Percentiles rank a stretch among this genome's conserved stretches.
Evolutionary conservation across 345 rosid species (phyloP).

Genomic region (Citrus inodora): DNA sequence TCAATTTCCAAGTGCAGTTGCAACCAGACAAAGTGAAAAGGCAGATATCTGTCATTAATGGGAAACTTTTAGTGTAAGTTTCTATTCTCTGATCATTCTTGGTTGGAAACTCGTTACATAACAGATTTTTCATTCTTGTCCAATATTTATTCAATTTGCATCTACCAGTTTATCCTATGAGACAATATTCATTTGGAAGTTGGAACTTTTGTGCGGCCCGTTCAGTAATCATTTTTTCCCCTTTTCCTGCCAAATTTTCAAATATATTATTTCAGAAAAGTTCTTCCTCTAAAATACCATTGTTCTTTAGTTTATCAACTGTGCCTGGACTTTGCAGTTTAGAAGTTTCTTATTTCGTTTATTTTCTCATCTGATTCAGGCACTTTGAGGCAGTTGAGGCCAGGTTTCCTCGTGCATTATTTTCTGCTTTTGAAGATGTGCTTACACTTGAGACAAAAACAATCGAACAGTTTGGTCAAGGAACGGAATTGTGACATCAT

Average conservation of each 20-base stretch:
- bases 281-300: background rate
- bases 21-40: slow-evolving; percentile 90
- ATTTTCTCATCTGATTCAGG: slow-evolving; percentile 24
- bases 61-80: slow-evolving; percentile 78
- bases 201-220: background rate
- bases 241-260: background rate
- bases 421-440: slow-evolving; percentile 73
- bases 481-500: slow-evolving; percentile 25
- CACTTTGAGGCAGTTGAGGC: slow-evolving; percentile 89
- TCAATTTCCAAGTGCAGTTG: slow-evolving; percentile 48
- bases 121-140: background rate
- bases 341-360: background rate
- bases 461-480: slow-evolving; percentile 67
- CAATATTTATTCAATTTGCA: background rate
- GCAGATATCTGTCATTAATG: slow-evolving; percentile 54
- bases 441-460: slow-evolving; percentile 76
- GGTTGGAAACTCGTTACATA: slow-evolving; percentile 15
- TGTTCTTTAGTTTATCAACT: background rate
- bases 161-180: background rate
- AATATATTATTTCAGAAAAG: background rate
- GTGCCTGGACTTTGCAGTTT: background rate
- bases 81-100: background rate
- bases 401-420: slow-evolving; percentile 87
- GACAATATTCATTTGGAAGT: background rate
- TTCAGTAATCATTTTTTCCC: background rate